phyloP scores from a whole-genome alignment of 164 flowering plant genomes.

The Magnolia officinalis region DNA sequence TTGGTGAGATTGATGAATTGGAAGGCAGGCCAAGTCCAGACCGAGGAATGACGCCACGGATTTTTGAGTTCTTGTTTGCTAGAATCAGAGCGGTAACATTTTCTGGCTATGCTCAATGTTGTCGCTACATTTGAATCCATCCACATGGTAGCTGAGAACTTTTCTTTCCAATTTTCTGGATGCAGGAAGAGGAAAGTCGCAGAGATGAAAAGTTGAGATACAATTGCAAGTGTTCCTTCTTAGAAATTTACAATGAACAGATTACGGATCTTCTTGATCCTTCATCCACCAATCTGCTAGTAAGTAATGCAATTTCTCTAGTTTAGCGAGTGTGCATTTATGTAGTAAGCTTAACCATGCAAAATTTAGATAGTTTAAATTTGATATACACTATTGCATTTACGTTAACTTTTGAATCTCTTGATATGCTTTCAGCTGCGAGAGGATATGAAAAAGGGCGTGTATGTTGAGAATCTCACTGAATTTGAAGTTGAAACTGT shows the following conservation, averaged over 20 bases:
- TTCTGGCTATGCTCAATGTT: neutral
- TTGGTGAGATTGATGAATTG: slow-evolving; percentile 81
- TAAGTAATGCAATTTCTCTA: slow-evolving; percentile 26
- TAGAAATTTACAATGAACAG: slow-evolving; percentile 98
- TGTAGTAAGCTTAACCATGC: neutral
- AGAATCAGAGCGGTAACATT: slow-evolving; percentile 83
- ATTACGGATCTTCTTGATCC: slow-evolving; percentile 97
- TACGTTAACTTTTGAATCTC: neutral
- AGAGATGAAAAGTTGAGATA: slow-evolving; percentile 74
- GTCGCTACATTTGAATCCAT: slow-evolving; percentile 1
- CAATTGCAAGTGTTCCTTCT: slow-evolving; percentile 91
- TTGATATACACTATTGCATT: neutral
- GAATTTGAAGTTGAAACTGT: slow-evolving; percentile 86
- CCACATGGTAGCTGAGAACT: neutral
- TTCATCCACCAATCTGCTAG: slow-evolving; percentile 81
- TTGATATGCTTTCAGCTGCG: slow-evolving; percentile 51
- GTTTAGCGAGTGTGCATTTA: neutral
- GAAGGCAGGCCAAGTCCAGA: slow-evolving; percentile 69
- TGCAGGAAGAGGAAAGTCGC: slow-evolving; percentile 92
- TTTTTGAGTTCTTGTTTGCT: slow-evolving; percentile 92
- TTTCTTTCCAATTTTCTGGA: slow-evolving; percentile 14
- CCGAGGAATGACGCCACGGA: slow-evolving; percentile 95
- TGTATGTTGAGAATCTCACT: slow-evolving; percentile 94
- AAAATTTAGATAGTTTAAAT: neutral
- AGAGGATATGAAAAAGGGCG: slow-evolving; percentile 86